Percentiles rank a stretch among this genome's conserved stretches.
phyloP scores from a whole-genome alignment of 2,329 filamentous ascomycete genomes.

The Parascedosporium putredinis region DNA sequence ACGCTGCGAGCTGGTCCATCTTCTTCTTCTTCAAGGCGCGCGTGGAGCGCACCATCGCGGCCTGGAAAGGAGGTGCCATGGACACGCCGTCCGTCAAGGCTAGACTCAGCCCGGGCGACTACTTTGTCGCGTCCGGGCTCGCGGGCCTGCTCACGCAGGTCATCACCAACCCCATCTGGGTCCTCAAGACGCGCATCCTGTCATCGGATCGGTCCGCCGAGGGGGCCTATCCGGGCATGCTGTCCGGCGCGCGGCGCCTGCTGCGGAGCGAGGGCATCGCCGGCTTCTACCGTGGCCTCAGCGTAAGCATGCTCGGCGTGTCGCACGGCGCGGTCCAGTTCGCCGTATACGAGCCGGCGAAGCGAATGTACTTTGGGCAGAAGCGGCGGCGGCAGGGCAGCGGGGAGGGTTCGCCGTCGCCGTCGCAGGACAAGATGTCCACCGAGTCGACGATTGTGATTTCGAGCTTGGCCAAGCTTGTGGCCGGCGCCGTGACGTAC shows the following conservation, averaged over 20 bases:
- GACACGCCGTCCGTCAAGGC: constrained; percentile 12
- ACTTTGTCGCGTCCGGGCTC: constrained; percentile 66
- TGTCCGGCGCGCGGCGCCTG: constrained; percentile 58
- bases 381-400: constrained; percentile 14
- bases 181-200: constrained; percentile 95
- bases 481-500: constrained; percentile 84
- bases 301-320: constrained; percentile 75
- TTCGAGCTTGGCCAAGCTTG: constrained; percentile 71
- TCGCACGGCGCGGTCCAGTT: constrained; percentile 93
- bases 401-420: too few species aligned
- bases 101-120: constrained; percentile 54
- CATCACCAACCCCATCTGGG: constrained; percentile 93
- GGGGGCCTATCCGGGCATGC: constrained; percentile 74
- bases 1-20: constrained; percentile 78
- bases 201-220: constrained; percentile 64
- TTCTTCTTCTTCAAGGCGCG: constrained; percentile 74
- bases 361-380: constrained; percentile 44
- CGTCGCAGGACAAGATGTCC: constrained; percentile 9
- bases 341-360: constrained; percentile 74
- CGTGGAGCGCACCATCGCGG: constrained; percentile 35
- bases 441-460: constrained; percentile 73
- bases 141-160: constrained; percentile 66
- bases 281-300: constrained; percentile 82
- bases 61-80: constrained; percentile 11
- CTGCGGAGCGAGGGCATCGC: constrained; percentile 58